Conservation (phyloP, 1,139 yeast genomes). For the Groenewaldozyma auringiensis region DNA sequence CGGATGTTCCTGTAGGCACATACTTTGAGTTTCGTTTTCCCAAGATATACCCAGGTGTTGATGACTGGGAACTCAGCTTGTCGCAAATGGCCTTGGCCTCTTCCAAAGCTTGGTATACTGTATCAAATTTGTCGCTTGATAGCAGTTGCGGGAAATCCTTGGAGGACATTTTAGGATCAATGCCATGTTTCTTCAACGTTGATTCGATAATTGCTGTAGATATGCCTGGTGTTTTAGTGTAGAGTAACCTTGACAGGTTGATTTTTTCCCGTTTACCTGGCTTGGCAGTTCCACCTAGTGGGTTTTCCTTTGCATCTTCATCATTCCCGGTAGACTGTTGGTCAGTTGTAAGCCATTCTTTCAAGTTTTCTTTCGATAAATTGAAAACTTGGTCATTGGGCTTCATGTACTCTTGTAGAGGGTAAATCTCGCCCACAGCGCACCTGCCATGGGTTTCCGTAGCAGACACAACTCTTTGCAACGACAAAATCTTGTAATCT, state of each 20-base stretch:
- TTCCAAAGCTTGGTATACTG: constrained; percentile 36
- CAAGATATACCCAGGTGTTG: constrained; percentile 55
- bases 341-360: constrained; percentile 12
- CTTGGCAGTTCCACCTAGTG: neutral
- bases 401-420: constrained; percentile 31
- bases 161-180: constrained; percentile 35
- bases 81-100: constrained; percentile 40
- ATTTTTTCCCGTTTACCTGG: constrained; percentile 42
- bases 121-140: constrained; percentile 29
- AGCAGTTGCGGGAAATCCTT: constrained; percentile 19
- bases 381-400: constrained; percentile 6
- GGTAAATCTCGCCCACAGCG: constrained; percentile 67
- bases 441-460: constrained; percentile 21
- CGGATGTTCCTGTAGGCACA: constrained; percentile 29
- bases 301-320: constrained; percentile 10
- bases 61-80: constrained; percentile 25
- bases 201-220: constrained; percentile 72
- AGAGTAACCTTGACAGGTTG: constrained; percentile 62
- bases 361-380: constrained; percentile 10
- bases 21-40: constrained; percentile 51
- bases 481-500: constrained; percentile 55
- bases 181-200: constrained; percentile 39
- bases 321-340: neutral
- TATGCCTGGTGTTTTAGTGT: constrained; percentile 61
- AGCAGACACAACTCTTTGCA: constrained; percentile 73